Conservation (phyloP, 2,329 filamentous ascomycete species). For the Clonostachys rhizophaga region DNA sequence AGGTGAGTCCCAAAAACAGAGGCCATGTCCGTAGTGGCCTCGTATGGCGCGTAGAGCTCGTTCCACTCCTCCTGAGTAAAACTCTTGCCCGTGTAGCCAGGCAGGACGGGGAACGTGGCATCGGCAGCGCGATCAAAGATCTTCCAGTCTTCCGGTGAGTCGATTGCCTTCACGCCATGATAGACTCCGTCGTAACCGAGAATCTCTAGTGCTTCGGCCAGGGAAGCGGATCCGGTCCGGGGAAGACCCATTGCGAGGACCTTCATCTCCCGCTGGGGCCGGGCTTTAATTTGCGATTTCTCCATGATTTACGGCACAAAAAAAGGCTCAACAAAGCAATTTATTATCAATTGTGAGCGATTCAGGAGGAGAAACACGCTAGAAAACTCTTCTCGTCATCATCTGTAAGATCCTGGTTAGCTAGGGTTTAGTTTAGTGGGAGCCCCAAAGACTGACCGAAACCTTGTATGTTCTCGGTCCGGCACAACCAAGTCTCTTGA, state of each 20-base stretch:
- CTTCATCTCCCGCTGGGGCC: too few species aligned
- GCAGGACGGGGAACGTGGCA: constrained; percentile 14
- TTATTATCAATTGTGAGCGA: too few species aligned
- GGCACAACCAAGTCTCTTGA: too few species aligned
- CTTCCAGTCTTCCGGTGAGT: constrained; percentile 11
- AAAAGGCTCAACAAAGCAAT: too few species aligned
- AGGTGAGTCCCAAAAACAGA: constrained; percentile 16
- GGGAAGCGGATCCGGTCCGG: constrained; percentile 23
- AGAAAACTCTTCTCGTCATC: too few species aligned
- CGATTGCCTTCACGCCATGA: constrained; percentile 17
- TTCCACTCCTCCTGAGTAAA: constrained; percentile 18
- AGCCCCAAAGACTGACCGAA: too few species aligned
- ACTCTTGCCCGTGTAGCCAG: neutral
- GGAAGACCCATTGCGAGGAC: constrained; percentile 20
- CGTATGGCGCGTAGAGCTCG: constrained; percentile 17
- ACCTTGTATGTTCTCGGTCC: too few species aligned
- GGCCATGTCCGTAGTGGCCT: constrained; percentile 20
- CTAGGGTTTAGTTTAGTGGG: too few species aligned
- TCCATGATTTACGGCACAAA: too few species aligned
- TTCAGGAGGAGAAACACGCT: too few species aligned
- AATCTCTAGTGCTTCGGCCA: constrained; percentile 18
- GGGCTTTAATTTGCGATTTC: too few species aligned
- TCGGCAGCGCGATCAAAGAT: constrained; percentile 18
- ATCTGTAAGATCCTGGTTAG: too few species aligned
- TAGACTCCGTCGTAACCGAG: constrained; percentile 24